Evolutionary conservation across 192 early-diverging fungal species (phyloP).

Genomic region (Backusella psychrophila): DNA sequence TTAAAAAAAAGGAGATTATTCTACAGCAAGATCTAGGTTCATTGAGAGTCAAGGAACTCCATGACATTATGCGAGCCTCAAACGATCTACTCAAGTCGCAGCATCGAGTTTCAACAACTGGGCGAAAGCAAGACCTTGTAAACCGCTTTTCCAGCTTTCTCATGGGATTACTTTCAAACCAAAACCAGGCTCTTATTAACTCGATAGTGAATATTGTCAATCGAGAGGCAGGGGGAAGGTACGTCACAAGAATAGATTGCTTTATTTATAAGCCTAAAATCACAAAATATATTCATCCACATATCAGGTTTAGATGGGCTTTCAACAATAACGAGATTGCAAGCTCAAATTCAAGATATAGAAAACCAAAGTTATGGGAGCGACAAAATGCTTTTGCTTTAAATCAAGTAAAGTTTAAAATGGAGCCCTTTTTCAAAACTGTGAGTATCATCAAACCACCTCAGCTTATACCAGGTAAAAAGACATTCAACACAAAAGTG

Average conservation of each 20-base stretch:
- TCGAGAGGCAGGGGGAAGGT: not conserved
- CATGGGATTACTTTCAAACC: not conserved
- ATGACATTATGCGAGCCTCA: not conserved
- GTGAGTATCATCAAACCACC: not conserved
- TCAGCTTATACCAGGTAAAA: not conserved
- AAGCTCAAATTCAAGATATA: not conserved
- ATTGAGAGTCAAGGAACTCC: not conserved
- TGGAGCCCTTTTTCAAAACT: not conserved
- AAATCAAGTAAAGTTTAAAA: constrained; percentile 60
- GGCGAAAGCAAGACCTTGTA: not conserved
- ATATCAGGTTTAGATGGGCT: not conserved
- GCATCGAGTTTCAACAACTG: not conserved
- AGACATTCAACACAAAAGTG: not conserved
- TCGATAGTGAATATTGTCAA: not conserved
- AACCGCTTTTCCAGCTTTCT: not conserved
- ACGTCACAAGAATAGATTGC: not conserved
- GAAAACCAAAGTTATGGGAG: not conserved
- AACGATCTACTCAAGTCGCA: not conserved
- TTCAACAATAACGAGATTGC: not conserved
- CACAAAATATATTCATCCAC: not conserved
- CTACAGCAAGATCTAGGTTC: not conserved
- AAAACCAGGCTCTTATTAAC: not conserved
- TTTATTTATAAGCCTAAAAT: not conserved
- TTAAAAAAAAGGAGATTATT: not conserved
- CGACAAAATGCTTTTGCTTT: constrained; percentile 47